Evolutionary conservation across 108 stramenopile genomes (phyloP), one percentile per base, ranked within the genome.

Genomic region (Skeletonema costatum): DNA sequence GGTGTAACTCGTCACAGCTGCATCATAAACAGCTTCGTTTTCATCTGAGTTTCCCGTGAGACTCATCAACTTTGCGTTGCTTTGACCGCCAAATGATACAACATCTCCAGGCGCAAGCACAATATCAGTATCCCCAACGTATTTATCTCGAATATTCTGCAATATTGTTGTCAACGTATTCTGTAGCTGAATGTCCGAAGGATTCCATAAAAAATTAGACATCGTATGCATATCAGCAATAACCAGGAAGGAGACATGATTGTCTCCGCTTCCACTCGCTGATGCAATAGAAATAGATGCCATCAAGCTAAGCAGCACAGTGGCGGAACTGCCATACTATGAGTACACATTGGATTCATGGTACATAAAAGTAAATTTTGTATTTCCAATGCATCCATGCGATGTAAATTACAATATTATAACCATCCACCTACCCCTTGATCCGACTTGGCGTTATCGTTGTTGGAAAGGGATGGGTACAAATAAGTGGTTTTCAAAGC

Each of bases 131-230:
- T 60, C 60, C 29, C 16, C 16, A 12, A 60, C 17, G 19, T 60
- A 21, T 21, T 60, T 60, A 31, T 60, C 31, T 60, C 60, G 29
- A 60, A 60, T 60, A 21, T 60, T 60, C 9, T 60, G 30, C 60
- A 60, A 31, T 29, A 19, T 60, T 60, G 29, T 21, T 29, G 60
- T 60, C 60, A 60, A 60, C 2, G 12, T 21, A 16, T 44, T 44
- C 1, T 16, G 2, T 4, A 44, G 42, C 42, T 44, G 14, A 44
- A 44, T 44, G 14, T 16, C 3, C 2, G 42, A 44, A 16, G 42
- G 42, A 39, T 39, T 39, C 38, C 38, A 9, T 9, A 39, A 0
- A 16, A 44, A 44, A 16, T 16, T 16, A 2, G 42, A 44, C 42
- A 44, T 44, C 1, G 42, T 16, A 44, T 44, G 42, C 42, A 44